Percentiles rank a stretch among this genome's conserved stretches.
These are phyloP conservation scores for Protomyces pachydermus DNA, from an alignment of 1,139 yeast genomes.

Conservation along the genomic window DNA sequence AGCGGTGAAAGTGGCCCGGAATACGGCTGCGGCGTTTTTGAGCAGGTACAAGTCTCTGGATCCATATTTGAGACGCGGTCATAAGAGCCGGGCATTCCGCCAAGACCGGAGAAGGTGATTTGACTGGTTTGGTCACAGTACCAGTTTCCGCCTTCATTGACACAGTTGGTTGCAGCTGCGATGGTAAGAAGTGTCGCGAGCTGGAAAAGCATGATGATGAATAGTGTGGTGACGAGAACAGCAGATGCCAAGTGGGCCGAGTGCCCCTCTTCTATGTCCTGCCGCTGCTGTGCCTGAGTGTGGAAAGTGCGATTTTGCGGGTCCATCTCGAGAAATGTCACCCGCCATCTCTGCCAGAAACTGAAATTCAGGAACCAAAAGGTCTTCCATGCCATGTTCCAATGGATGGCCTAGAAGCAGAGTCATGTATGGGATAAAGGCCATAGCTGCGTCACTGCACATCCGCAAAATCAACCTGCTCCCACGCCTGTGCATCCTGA, in stretches of 20 bases:
- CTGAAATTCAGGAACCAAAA: not conserved
- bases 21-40: constrained; percentile 50
- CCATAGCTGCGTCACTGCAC: not conserved
- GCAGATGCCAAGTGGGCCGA: too few species aligned
- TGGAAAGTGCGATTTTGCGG: not conserved
- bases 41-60: constrained; percentile 58
- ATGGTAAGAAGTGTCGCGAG: not conserved
- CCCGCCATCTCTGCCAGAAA: not conserved
- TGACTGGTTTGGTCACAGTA: constrained; percentile 61
- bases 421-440: not conserved
- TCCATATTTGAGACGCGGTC: constrained; percentile 67
- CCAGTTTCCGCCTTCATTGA: constrained; percentile 33
- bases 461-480: not conserved
- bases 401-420: not conserved
- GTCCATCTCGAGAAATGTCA: not conserved
- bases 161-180: constrained; percentile 34
- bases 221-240: too few species aligned
- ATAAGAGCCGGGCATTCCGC: constrained; percentile 69
- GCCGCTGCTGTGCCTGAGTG: too few species aligned
- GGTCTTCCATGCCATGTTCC: too few species aligned
- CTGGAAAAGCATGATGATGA: not conserved
- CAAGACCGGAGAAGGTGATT: constrained; percentile 64
- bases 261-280: too few species aligned
- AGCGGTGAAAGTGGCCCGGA: constrained; percentile 77
- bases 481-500: not conserved